Base-by-base conservation (phyloP, 208 protist genomes). In the Tetramitus jugosus region DNA sequence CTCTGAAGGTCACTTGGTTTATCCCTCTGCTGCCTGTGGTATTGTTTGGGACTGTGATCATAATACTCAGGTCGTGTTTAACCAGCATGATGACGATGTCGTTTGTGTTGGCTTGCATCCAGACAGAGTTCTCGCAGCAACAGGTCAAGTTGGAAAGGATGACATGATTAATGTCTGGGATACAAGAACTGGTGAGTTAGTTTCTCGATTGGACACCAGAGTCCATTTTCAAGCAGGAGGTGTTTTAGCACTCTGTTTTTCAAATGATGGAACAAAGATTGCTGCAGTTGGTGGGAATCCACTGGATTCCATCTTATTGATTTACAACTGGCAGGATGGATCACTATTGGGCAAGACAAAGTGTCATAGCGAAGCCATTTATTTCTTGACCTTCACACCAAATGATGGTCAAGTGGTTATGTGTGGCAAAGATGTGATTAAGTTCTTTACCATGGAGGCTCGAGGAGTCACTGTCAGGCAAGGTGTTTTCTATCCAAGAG, bases 11-110 rank as follows among this genome's bases (percentile, higher is more conserved):
- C 0, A 39, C 1, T 65, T 65, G 31, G 31, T 65, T 7, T 65
- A 65, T 40, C 60, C 60, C 26, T n/a, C 60, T 20, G 60, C 60
- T 65, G 60, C 2, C 3, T 65, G 60, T 65, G n/a, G 60, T 65
- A 13, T 40, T 39, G 60, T 65, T 39, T 39, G 14, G 14, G 20
- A 65, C 20, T 14, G 13, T 40, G 60, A 65, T 3, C 14, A 40
- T 40, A 65, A 65, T 65, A 40, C 60, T 6, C 60, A 65, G 40
- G 8, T 40, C 8, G 40, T 65, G 23, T 65, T 65, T 39, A 65
- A 20, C 1, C 35, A 65, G 31, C 60, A 65, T 40, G 40, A 10
- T 20, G 60, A 65, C 40, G 60, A 65, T 40, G 60, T 65, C 40
- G 20, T 7, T 65, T 65, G 60, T 65, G 40, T 65, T 40, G 60